Percentiles rank a stretch among this genome's conserved stretches.
phyloP scores from a whole-genome alignment of 2,329 filamentous ascomycete species.

The Pseudocercospora eumusae region DNA sequence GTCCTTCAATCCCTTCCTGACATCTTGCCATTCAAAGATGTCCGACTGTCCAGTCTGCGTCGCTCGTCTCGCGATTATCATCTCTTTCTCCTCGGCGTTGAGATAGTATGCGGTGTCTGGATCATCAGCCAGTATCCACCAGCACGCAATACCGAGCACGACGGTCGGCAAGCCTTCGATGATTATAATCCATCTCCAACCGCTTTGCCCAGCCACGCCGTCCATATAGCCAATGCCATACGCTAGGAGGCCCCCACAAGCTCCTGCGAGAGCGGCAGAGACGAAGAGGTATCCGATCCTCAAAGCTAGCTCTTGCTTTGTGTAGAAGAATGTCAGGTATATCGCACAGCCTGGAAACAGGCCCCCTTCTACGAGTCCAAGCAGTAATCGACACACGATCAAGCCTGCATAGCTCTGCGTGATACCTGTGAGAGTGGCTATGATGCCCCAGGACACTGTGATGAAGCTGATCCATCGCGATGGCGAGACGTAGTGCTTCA shows the following conservation, averaged over 20 bases:
- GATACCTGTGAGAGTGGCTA: constrained; percentile 70
- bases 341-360: constrained; percentile 68
- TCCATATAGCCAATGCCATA: constrained; percentile 74
- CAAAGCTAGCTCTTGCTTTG: constrained; percentile 69
- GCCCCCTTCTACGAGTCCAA: constrained; percentile 69
- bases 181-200: constrained; percentile 73
- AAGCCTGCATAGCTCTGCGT: constrained; percentile 65
- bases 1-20: constrained; percentile 67
- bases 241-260: constrained; percentile 70
- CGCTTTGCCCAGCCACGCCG: constrained; percentile 62
- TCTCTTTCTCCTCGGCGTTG: constrained; percentile 58
- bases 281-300: constrained; percentile 74
- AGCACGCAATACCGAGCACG: constrained; percentile 44
- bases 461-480: constrained; percentile 58
- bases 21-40: constrained; percentile 62
- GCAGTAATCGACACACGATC: constrained; percentile 67
- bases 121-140: constrained; percentile 61
- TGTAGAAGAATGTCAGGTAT: constrained; percentile 76
- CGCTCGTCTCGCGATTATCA: constrained; percentile 56
- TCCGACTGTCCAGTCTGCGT: constrained; percentile 53
- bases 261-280: constrained; percentile 69
- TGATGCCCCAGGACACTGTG: constrained; percentile 59
- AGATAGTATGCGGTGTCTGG: constrained; percentile 66
- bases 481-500: constrained; percentile 48
- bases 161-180: constrained; percentile 57